Conservation (phyloP, 176 grass and related monocot genomes). For the Hsuehochloa calcarea region DNA sequence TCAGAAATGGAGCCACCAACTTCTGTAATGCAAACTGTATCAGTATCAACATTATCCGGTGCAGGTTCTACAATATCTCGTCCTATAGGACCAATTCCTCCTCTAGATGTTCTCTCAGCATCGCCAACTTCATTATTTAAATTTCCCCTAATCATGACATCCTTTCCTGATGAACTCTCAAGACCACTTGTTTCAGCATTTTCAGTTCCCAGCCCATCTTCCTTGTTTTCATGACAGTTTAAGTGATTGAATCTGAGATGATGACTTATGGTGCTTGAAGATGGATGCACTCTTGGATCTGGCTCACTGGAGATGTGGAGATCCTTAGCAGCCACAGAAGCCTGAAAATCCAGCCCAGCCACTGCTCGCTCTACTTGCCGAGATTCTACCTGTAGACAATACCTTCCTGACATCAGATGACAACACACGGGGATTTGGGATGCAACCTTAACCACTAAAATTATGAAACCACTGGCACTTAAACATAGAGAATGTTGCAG, state of each 20-base stretch:
- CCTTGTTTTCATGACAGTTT: slow-evolving; percentile 41
- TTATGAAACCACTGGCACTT: background rate
- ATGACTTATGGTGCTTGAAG: slow-evolving; percentile 64
- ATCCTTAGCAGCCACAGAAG: slow-evolving; percentile 50
- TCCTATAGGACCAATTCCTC: slow-evolving; percentile 50
- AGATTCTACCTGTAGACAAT: slow-evolving; percentile 42
- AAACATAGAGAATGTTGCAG: background rate
- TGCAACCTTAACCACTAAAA: background rate
- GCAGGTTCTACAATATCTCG: slow-evolving; percentile 21
- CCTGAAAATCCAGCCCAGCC: slow-evolving; percentile 14
- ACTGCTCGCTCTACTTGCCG: slow-evolving; percentile 13
- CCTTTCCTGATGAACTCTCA: slow-evolving; percentile 43
- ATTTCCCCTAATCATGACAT: slow-evolving; percentile 26
- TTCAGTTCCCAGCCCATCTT: slow-evolving; percentile 23
- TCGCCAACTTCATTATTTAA: slow-evolving; percentile 30
- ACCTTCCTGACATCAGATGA: slow-evolving; percentile 35
- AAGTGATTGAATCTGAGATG: slow-evolving; percentile 46
- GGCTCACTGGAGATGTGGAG: slow-evolving; percentile 26
- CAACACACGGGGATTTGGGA: background rate
- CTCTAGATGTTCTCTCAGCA: slow-evolving; percentile 30
- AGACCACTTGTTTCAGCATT: slow-evolving; percentile 41
- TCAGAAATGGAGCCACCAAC: slow-evolving; percentile 37
- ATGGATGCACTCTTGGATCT: slow-evolving; percentile 43
- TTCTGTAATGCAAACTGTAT: slow-evolving; percentile 20
- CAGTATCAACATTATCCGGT: slow-evolving; percentile 17